phyloP scores from a whole-genome alignment of 2,329 filamentous ascomycete species.

The Paracorniculantispora psalliotae region DNA sequence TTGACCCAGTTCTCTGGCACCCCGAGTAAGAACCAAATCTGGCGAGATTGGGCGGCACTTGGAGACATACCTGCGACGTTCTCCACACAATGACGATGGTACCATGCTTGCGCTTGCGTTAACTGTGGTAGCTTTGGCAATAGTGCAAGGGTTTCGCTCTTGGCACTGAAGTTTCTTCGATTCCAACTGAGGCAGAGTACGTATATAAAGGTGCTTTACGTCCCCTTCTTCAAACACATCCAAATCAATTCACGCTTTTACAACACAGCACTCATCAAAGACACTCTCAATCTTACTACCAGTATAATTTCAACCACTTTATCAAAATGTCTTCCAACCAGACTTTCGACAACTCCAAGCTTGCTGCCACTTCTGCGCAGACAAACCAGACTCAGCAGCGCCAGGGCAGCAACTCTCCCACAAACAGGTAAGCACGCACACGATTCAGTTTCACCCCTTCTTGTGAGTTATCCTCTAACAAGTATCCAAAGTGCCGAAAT shows the following conservation, averaged over 20 bases:
- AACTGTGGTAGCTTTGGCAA: background rate
- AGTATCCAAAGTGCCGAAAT: background rate
- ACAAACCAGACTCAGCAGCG: background rate
- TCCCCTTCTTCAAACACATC: background rate
- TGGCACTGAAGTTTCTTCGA: background rate
- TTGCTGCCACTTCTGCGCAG: background rate
- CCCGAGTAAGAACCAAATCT: background rate
- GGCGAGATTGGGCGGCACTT: background rate
- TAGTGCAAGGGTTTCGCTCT: background rate
- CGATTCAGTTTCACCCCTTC: too few species aligned
- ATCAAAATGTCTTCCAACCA: background rate
- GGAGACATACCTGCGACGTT: background rate
- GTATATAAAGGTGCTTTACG: conserved; percentile 3
- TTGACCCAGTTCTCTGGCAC: background rate
- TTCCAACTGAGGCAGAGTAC: background rate
- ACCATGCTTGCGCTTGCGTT: background rate
- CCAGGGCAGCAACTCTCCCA: background rate
- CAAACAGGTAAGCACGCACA: background rate
- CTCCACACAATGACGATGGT: conserved; percentile 8
- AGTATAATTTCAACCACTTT: background rate
- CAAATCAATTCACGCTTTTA: background rate
- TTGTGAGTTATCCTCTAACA: background rate
- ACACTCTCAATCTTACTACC: background rate
- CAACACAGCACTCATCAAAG: background rate
- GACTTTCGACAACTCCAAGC: background rate